phyloP scores from a whole-genome alignment of 2,329 filamentous ascomycete genomes.

The Davidsoniella australis region DNA sequence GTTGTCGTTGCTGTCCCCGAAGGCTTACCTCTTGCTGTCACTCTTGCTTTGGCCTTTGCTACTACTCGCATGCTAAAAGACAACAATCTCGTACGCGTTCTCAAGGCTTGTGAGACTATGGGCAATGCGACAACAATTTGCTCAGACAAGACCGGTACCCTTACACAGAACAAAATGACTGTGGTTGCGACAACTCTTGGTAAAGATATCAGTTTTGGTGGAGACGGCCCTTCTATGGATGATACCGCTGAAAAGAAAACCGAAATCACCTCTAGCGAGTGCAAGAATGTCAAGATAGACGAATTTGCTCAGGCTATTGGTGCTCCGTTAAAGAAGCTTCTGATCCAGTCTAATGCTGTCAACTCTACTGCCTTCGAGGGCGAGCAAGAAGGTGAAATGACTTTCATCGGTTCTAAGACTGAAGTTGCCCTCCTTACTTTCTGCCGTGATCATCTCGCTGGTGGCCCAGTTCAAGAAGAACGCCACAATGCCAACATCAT shows the following conservation, averaged over 20 bases:
- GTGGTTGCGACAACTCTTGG: slow-evolving; percentile 55
- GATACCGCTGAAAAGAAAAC: not conserved
- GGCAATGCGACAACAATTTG: slow-evolving; percentile 59
- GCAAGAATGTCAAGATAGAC: slow-evolving; percentile 2
- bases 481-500: slow-evolving; percentile 29
- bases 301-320: slow-evolving; percentile 10
- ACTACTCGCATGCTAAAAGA: slow-evolving; percentile 54
- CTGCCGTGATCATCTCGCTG: slow-evolving; percentile 32
- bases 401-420: slow-evolving; percentile 39
- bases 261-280: not conserved
- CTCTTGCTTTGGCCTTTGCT: slow-evolving; percentile 49
- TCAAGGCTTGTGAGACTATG: slow-evolving; percentile 57
- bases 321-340: slow-evolving; percentile 14
- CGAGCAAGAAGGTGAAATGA: slow-evolving; percentile 25
- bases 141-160: slow-evolving; percentile 38
- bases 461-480: slow-evolving; percentile 28
- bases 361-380: slow-evolving; percentile 42
- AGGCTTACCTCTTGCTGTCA: slow-evolving; percentile 49
- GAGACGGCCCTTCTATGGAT: slow-evolving; percentile 6
- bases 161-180: slow-evolving; percentile 52
- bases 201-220: slow-evolving; percentile 20
- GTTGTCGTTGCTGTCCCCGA: slow-evolving; percentile 52
- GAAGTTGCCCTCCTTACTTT: slow-evolving; percentile 36
- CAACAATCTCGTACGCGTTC: slow-evolving; percentile 50
- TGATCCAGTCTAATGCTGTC: slow-evolving; percentile 31